Evolutionary conservation across 2,329 filamentous ascomycete genomes (phyloP).

Genomic region (Verruconis gallopava): DNA sequence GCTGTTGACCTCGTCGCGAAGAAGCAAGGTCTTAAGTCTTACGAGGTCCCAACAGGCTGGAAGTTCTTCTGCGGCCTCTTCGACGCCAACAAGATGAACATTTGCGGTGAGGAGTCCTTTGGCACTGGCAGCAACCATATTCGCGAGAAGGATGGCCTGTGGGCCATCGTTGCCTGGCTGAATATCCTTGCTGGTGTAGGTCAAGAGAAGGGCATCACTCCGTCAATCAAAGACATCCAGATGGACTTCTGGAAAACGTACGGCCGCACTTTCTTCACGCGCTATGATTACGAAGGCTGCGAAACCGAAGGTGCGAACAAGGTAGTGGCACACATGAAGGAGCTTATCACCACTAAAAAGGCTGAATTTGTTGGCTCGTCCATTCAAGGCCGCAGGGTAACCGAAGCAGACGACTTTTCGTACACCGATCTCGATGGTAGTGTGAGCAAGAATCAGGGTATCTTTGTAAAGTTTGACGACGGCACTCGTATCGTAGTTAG

Average conservation of each 20-base stretch:
- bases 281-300: conserved; percentile 95
- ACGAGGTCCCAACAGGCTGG: conserved; percentile 98
- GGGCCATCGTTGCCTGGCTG: conserved; percentile 94
- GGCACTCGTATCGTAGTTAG: conserved; percentile 92
- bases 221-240: conserved; percentile 92
- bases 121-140: conserved; percentile 98
- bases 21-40: conserved; percentile 79
- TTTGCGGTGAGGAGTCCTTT: conserved; percentile 97
- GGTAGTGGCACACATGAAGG: conserved; percentile 68
- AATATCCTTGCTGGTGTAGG: conserved; percentile 96
- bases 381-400: conserved; percentile 69
- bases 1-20: conserved; percentile 93
- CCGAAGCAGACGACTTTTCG: conserved; percentile 87
- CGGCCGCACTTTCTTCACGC: conserved; percentile 96
- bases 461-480: conserved; percentile 88
- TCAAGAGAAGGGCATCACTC: conserved; percentile 64
- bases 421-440: conserved; percentile 98
- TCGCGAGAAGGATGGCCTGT: conserved; percentile 96
- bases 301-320: conserved; percentile 85
- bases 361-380: conserved; percentile 71
- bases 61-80: conserved; percentile 98
- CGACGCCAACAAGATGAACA: conserved; percentile 89
- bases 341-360: conserved; percentile 57
- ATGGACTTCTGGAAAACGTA: conserved; percentile 94
- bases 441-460: conserved; percentile 87